Percentiles rank a stretch among this genome's conserved stretches.
phyloP scores from a whole-genome alignment of 805 yeast species.

The Schizosaccharomyces osmophilus region DNA sequence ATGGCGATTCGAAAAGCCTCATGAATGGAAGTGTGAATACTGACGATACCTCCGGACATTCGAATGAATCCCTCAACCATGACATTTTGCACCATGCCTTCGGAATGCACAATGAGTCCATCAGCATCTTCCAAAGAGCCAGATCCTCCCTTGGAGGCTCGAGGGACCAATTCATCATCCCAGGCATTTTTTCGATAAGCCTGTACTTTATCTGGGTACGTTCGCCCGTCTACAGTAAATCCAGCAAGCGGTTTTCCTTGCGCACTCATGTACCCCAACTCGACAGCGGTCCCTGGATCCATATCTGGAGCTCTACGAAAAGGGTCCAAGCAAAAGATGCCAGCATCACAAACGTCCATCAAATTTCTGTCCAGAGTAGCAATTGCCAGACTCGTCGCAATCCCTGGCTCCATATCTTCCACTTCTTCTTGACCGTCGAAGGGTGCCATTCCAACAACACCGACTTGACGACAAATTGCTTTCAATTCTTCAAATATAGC shows the following conservation, averaged over 20 bases:
- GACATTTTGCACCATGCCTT: background rate
- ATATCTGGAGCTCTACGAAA: background rate
- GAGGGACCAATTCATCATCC: background rate
- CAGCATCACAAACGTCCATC: background rate
- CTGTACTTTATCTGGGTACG: background rate
- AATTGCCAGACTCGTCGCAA: background rate
- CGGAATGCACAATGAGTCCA: background rate
- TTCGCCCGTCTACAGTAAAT: background rate
- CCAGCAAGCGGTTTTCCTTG: slow-evolving; percentile 1
- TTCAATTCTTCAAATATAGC: background rate
- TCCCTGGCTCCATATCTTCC: background rate
- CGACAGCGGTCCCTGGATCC: slow-evolving; percentile 1
- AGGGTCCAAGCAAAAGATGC: background rate
- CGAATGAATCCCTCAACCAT: background rate
- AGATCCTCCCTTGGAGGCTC: background rate
- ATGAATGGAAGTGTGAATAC: background rate
- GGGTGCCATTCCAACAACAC: background rate
- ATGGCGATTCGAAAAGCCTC: background rate
- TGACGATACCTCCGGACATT: background rate
- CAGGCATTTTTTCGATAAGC: background rate
- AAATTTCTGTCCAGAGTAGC: background rate
- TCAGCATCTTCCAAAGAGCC: background rate
- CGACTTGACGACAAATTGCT: background rate
- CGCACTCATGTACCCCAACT: background rate
- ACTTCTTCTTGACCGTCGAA: background rate